A percentile compares a stretch with the other conserved stretches of the same genome.
Evolutionary conservation across 768 basidiomycete species (phyloP).

Genomic region (Collybia mongolica): DNA sequence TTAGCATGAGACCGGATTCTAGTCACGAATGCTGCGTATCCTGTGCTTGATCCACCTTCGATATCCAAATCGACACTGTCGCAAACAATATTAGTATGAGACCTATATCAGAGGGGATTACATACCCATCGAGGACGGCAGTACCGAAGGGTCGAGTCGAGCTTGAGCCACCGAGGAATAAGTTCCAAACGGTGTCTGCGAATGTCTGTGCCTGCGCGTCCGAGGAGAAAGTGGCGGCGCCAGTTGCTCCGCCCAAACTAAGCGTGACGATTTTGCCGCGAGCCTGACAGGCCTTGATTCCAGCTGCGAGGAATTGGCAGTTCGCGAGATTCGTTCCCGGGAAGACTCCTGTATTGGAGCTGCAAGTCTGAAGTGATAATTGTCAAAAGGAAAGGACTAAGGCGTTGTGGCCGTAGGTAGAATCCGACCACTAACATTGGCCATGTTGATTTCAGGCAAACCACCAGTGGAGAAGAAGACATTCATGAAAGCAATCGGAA

Average conservation of each 20-base stretch:
- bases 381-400: too few relatives aligned
- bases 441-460: constrained; percentile 57
- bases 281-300: constrained; percentile 58
- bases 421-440: constrained; percentile 40
- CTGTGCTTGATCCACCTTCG: constrained; percentile 50
- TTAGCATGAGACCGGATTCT: constrained; percentile 40
- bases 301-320: constrained; percentile 52
- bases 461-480: constrained; percentile 60
- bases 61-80: constrained; percentile 64
- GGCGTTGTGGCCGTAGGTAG: background rate
- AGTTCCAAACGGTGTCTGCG: constrained; percentile 61
- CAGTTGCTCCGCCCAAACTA: constrained; percentile 52
- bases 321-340: constrained; percentile 56
- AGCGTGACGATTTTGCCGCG: constrained; percentile 51
- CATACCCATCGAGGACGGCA: constrained; percentile 63
- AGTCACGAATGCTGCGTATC: constrained; percentile 48
- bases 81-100: background rate
- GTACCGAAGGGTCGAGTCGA: constrained; percentile 59
- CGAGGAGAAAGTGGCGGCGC: constrained; percentile 47
- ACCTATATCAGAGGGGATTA: background rate
- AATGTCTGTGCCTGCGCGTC: constrained; percentile 51
- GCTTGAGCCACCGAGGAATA: constrained; percentile 65
- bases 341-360: constrained; percentile 41
- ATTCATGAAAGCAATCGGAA: constrained; percentile 63
- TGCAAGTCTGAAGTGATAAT: constrained; percentile 51